Evolutionary conservation across 2,329 filamentous ascomycete species (phyloP).

Genomic region (Cladosporium oxysporum): DNA sequence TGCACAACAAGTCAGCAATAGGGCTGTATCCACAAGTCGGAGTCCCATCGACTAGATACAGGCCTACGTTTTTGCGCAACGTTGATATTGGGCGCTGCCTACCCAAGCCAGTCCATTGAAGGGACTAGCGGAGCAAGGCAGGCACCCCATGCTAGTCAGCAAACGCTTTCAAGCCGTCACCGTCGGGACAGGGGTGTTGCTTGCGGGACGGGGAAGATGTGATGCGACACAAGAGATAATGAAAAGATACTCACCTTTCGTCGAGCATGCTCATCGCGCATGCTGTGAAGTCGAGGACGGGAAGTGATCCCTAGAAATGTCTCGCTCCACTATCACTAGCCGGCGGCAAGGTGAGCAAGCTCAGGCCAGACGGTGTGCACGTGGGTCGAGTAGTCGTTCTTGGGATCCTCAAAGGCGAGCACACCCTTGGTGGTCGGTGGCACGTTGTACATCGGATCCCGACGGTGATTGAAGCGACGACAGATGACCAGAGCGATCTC

Average conservation of each 20-base stretch:
- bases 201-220: no score
- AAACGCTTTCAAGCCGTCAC: neutral
- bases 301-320: neutral
- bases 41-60: no score
- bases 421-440: neutral
- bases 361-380: neutral
- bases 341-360: neutral
- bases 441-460: neutral
- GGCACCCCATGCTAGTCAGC: neutral
- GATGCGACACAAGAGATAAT: neutral
- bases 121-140: neutral
- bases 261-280: neutral
- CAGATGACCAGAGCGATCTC: neutral
- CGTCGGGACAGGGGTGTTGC: no score
- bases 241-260: neutral
- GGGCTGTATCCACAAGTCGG: no score
- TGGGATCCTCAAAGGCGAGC: neutral
- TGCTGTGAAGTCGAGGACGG: neutral
- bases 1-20: no score
- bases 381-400: neutral
- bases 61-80: neutral
- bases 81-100: neutral
- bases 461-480: neutral
- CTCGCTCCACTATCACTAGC: neutral
- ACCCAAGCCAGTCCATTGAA: neutral